These are phyloP conservation scores for Beauveria rudraprayagi DNA, from an alignment of 2,329 filamentous ascomycete species.

Conservation along the genomic window DNA sequence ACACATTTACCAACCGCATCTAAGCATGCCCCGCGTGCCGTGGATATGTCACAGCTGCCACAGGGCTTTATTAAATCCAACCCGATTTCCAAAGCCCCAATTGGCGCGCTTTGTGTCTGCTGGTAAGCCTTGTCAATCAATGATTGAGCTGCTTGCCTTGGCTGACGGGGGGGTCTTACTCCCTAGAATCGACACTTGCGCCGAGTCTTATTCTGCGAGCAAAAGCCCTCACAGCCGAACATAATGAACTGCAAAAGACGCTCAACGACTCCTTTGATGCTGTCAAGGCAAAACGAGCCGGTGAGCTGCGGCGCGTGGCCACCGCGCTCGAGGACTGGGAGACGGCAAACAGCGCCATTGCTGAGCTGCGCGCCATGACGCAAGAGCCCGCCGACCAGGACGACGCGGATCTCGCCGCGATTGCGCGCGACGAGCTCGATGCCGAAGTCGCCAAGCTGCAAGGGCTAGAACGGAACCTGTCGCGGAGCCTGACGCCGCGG, in stretches of 20 bases:
- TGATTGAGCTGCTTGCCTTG: background rate
- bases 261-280: slow-evolving; percentile 49
- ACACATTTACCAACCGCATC: slow-evolving; percentile 18
- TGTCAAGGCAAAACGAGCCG: slow-evolving; percentile 49
- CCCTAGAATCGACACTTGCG: slow-evolving; percentile 31
- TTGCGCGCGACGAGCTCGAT: slow-evolving; percentile 77
- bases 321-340: slow-evolving; percentile 53
- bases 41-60: slow-evolving; percentile 31
- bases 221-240: slow-evolving; percentile 47
- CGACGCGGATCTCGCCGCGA: slow-evolving; percentile 58
- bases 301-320: slow-evolving; percentile 52
- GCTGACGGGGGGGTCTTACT: background rate
- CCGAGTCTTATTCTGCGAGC: slow-evolving; percentile 53
- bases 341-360: slow-evolving; percentile 40
- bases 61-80: slow-evolving; percentile 20
- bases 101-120: slow-evolving; percentile 26
- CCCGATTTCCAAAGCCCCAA: slow-evolving; percentile 15
- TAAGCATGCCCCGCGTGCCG: slow-evolving; percentile 24
- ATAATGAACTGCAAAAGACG: slow-evolving; percentile 42
- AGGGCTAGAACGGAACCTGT: slow-evolving; percentile 58
- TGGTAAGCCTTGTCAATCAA: slow-evolving; percentile 17
- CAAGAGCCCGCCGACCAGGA: slow-evolving; percentile 40
- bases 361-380: slow-evolving; percentile 45
- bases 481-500: slow-evolving; percentile 70
- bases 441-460: slow-evolving; percentile 55